Evolutionary conservation across 352 stramenopile species (phyloP).

Genomic region (Hyaloperonospora arabidopsidis): DNA sequence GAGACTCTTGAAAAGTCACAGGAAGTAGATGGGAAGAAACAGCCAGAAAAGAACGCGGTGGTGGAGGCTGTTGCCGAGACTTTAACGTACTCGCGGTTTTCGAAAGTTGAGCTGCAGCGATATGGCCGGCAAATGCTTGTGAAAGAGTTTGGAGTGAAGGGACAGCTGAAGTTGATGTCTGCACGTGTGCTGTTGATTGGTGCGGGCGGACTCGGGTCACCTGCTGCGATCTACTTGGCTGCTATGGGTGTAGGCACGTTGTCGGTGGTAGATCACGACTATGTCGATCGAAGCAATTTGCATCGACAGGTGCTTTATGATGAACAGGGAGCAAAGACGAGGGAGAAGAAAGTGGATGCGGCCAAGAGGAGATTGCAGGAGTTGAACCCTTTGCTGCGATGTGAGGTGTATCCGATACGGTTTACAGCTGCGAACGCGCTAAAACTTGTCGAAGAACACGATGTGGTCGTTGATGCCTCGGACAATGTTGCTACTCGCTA

Average conservation of each 20-base stretch:
- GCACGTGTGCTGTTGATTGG: conserved; percentile 88
- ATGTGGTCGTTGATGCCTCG: conserved; percentile 92
- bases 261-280: conserved; percentile 92
- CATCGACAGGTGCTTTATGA: conserved; percentile 95
- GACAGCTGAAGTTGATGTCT: conserved; percentile 78
- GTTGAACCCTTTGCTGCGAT: conserved; percentile 81
- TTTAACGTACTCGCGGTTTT: conserved; percentile 36
- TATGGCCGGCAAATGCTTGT: conserved; percentile 95
- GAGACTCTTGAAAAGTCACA: conserved; percentile 1
- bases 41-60: neutral
- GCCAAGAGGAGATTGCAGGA: conserved; percentile 41
- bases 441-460: conserved; percentile 60
- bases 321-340: conserved; percentile 50
- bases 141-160: conserved; percentile 80
- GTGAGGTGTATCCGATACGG: conserved; percentile 35
- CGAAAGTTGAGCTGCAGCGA: conserved; percentile 52
- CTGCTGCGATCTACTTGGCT: conserved; percentile 91
- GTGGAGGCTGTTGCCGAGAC: conserved; percentile 8
- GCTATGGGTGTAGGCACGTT: conserved; percentile 90
- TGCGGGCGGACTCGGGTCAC: conserved; percentile 93
- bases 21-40: neutral
- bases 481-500: conserved; percentile 96
- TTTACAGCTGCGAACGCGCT: conserved; percentile 80
- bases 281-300: conserved; percentile 94
- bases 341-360: conserved; percentile 87